These are phyloP conservation scores for Metrosideros polymorpha DNA, from an alignment of 441 rosid genomes.

Conservation along the genomic window DNA sequence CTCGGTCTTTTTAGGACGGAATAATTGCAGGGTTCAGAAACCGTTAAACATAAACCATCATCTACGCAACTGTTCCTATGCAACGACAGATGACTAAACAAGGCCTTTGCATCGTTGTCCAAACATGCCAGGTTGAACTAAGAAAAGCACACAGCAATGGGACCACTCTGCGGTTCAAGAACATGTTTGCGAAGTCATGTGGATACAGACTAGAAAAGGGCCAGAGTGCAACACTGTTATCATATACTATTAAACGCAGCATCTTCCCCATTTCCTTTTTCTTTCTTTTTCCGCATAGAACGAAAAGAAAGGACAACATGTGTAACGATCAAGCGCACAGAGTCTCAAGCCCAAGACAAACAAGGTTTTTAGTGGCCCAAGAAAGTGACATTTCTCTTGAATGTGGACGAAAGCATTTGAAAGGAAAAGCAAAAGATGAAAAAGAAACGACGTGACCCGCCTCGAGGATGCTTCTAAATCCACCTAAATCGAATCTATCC, in stretches of 20 bases:
- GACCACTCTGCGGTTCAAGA: not conserved
- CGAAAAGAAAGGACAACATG: not conserved
- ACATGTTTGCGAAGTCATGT: not conserved
- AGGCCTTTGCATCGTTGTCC: not conserved
- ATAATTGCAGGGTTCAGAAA: not conserved
- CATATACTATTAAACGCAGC: not conserved
- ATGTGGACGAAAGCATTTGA: not conserved
- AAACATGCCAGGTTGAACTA: not conserved
- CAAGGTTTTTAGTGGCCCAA: conserved; percentile 11
- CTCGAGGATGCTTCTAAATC: not conserved
- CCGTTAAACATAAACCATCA: not conserved
- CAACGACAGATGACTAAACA: not conserved
- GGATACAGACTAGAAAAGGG: not conserved
- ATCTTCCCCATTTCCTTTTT: not conserved
- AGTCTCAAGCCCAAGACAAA: conserved; percentile 8
- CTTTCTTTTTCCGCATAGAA: not conserved
- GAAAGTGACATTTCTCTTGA: not conserved
- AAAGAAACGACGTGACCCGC: conserved; percentile 9
- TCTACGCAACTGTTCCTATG: not conserved
- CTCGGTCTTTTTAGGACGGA: not conserved
- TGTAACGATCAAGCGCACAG: not conserved
- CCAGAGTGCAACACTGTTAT: not conserved
- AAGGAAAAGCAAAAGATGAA: conserved; percentile 7
- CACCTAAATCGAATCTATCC: conserved; percentile 2
- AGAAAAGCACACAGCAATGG: not conserved